Evolutionary conservation across 2,329 filamentous ascomycete genomes (phyloP).

Genomic region (Trichoderma sp.): DNA sequence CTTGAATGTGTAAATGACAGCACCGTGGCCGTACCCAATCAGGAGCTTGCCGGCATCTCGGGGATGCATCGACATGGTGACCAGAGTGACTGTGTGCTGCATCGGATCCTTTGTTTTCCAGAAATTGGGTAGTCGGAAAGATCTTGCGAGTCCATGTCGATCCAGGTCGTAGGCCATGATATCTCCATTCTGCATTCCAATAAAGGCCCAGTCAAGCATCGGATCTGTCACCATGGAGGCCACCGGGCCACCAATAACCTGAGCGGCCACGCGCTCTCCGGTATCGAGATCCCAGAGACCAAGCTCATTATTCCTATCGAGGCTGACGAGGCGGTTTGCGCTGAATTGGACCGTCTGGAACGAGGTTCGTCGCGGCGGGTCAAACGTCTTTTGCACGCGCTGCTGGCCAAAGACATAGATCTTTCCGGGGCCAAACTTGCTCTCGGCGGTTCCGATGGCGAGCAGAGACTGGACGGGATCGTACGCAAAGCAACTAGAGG

Average conservation of each 20-base stretch:
- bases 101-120: constrained; percentile 73
- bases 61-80: constrained; percentile 82
- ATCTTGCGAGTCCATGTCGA: constrained; percentile 63
- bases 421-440: constrained; percentile 78
- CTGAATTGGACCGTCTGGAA: constrained; percentile 79
- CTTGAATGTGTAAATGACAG: constrained; percentile 91
- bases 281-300: constrained; percentile 76
- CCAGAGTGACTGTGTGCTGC: constrained; percentile 57
- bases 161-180: constrained; percentile 92
- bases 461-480: constrained; percentile 92
- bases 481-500: constrained; percentile 72
- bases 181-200: constrained; percentile 80
- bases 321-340: constrained; percentile 76
- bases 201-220: constrained; percentile 86
- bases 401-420: constrained; percentile 85
- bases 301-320: constrained; percentile 84
- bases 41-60: constrained; percentile 88
- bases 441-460: constrained; percentile 85
- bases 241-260: constrained; percentile 74
- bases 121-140: constrained; percentile 81
- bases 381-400: constrained; percentile 72
- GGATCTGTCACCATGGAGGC: constrained; percentile 77
- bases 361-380: constrained; percentile 68
- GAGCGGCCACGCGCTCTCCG: constrained; percentile 62
- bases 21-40: constrained; percentile 86